phyloP scores from a whole-genome alignment of 805 yeast species.

The Millerozyma miso region DNA sequence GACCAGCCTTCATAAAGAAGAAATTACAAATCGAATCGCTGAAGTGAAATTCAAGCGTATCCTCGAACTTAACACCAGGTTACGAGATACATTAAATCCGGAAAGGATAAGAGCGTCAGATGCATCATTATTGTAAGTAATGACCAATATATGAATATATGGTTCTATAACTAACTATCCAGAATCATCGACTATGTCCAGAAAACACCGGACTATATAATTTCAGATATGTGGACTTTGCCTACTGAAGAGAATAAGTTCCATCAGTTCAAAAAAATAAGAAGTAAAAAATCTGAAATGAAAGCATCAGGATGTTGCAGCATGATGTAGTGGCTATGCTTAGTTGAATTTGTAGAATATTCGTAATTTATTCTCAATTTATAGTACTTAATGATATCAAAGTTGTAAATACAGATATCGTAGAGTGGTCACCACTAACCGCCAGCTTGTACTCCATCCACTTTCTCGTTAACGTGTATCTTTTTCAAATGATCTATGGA shows the following conservation, averaged over 20 bases:
- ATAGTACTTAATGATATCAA: neutral
- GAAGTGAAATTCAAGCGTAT: conserved; percentile 58
- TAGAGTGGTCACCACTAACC: conserved; percentile 14
- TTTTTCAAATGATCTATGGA: conserved; percentile 39
- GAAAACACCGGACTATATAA: conserved; percentile 42
- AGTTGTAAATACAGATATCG: neutral
- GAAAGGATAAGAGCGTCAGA: conserved; percentile 64
- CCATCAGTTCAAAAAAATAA: conserved; percentile 19
- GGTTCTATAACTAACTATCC: conserved; percentile 4
- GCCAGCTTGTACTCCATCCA: conserved; percentile 45
- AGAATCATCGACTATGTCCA: conserved; percentile 40
- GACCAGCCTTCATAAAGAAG: conserved; percentile 4
- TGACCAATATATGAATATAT: neutral
- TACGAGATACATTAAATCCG: conserved; percentile 47
- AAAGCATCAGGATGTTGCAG: conserved; percentile 25
- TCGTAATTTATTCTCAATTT: conserved; percentile 1
- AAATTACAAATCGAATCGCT: conserved; percentile 39
- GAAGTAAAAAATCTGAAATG: conserved; percentile 1
- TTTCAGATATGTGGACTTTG: conserved; percentile 42
- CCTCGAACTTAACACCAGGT: conserved; percentile 49
- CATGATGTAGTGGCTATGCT: conserved; percentile 21
- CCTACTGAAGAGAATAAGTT: conserved; percentile 33
- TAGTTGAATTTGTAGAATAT: neutral
- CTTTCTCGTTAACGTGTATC: conserved; percentile 43
- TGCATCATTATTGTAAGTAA: conserved; percentile 45